Evolutionary conservation across 2,329 filamentous ascomycete species (phyloP).

Genomic region (Penicillium fuscoglaucum): DNA sequence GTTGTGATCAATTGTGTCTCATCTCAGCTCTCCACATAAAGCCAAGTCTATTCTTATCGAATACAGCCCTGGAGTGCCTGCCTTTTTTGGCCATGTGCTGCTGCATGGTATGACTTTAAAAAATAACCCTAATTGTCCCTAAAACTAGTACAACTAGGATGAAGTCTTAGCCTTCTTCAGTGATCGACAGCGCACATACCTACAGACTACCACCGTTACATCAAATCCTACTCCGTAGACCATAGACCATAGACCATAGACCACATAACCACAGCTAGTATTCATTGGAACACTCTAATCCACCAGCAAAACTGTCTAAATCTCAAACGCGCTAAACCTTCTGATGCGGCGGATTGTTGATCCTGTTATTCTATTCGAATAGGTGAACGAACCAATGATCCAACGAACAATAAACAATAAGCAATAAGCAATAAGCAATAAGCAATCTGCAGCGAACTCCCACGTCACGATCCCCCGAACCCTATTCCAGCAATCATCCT

Average conservation of each 20-base stretch:
- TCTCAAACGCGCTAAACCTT: not conserved
- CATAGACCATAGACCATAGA: not conserved
- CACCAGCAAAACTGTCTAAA: not conserved
- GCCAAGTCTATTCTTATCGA: conserved; percentile 5
- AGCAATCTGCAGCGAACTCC: not conserved
- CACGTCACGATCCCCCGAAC: not conserved
- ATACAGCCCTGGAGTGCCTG: not conserved
- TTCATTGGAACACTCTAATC: not conserved
- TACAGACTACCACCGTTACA: conserved; percentile 7
- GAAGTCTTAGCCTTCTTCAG: not conserved
- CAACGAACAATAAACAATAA: not conserved
- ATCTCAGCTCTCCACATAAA: conserved; percentile 5
- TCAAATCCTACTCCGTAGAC: not conserved
- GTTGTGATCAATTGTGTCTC: conserved; percentile 2
- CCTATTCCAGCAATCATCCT: not conserved
- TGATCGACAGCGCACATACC: not conserved
- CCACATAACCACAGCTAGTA: not conserved
- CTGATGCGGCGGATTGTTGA: no score
- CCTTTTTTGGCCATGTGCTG: not conserved
- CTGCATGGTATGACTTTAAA: not conserved
- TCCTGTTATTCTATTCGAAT: not conserved
- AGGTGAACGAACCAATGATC: not conserved
- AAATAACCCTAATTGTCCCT: not conserved
- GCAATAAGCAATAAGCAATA: not conserved
- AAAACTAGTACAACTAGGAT: not conserved